Base-by-base conservation (phyloP, 441 rosid genomes). In the Erodium texanum region DNA sequence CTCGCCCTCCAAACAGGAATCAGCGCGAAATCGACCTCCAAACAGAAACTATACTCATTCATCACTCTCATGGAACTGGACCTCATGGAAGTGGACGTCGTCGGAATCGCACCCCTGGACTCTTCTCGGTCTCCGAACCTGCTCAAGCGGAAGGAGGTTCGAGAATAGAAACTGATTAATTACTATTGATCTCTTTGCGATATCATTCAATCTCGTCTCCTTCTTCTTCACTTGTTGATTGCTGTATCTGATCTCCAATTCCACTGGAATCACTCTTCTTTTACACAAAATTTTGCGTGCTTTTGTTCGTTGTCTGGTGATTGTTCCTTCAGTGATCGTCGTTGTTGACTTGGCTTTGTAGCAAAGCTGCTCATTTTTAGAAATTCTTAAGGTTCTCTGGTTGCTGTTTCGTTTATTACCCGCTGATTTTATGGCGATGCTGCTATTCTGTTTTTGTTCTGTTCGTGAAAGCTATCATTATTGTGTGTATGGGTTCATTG, bases 31-130 rank as follows among this genome's bases (percentile, higher is more conserved):
- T 41, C 48, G 14, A 2, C 15, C 48, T 11, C 48, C 0, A 41
- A 41, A 41, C 48, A 9, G 48, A 41, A 41, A 11, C 15, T 41
- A 41, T 1, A 41, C 48, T 41, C 48, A 41, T 41, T 41, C 48
- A 41, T 10, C 48, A 41, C 48, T 41, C 48, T 41, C 48, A 11
- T 9, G 48, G 43, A 38, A 41, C 3, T 41, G 15, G 48, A 10
- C 22, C 58, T 32, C 45, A 82, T 87, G 85, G 92, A 85, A 68
- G 75, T 85, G 7, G 86, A 82, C 19, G 86, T 83, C 66, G 75
- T 81, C 74, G 89, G 85, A 77, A 75, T 83, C 62, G 81, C 83
- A 64, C 78, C 85, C 32, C 85, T 83, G 73, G 58, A 7, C 19
- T 29, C 66, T 24, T 74, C 71, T 68, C 78, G 79, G 66, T 14